Evolutionary conservation across 352 stramenopile species (phyloP).

Genomic region (Globisporangium abappressorium): DNA sequence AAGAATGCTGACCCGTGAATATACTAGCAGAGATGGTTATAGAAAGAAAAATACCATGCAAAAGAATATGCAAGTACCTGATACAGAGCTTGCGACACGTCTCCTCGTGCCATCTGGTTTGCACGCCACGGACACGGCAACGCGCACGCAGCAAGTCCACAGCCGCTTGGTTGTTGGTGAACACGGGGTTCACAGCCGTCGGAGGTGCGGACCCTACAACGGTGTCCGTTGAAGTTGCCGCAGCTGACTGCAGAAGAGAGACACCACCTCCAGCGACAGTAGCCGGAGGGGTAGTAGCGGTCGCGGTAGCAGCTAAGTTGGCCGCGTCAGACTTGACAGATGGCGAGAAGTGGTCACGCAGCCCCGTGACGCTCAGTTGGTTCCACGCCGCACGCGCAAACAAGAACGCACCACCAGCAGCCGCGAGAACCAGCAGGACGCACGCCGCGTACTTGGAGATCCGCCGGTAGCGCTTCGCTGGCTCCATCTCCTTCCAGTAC

Average conservation of each 20-base stretch:
- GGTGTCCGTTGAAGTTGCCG: conserved; percentile 5
- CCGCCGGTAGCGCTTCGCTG: conserved; percentile 34
- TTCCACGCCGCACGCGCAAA: conserved; percentile 6
- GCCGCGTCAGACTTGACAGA: background rate
- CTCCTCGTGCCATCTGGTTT: conserved; percentile 72
- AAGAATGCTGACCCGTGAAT: too few species aligned
- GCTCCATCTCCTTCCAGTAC: conserved; percentile 79
- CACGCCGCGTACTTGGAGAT: conserved; percentile 28
- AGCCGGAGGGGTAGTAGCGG: background rate
- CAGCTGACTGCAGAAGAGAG: conserved; percentile 9
- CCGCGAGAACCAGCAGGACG: conserved; percentile 21
- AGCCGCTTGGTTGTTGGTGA: conserved; percentile 23
- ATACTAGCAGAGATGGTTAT: too few species aligned
- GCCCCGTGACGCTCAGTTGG: background rate
- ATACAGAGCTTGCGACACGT: conserved; percentile 63
- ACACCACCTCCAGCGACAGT: background rate
- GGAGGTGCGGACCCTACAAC: background rate
- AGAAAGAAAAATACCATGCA: too few species aligned
- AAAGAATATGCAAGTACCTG: conserved; percentile 19
- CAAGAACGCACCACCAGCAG: conserved; percentile 23
- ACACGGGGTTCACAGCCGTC: conserved; percentile 10
- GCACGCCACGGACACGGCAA: conserved; percentile 60
- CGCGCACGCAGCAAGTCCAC: conserved; percentile 45
- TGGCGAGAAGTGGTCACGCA: background rate
- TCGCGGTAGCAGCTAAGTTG: background rate